These are phyloP conservation scores for Zostera marina DNA, from an alignment of 116 monocot species.

Conservation along the genomic window DNA sequence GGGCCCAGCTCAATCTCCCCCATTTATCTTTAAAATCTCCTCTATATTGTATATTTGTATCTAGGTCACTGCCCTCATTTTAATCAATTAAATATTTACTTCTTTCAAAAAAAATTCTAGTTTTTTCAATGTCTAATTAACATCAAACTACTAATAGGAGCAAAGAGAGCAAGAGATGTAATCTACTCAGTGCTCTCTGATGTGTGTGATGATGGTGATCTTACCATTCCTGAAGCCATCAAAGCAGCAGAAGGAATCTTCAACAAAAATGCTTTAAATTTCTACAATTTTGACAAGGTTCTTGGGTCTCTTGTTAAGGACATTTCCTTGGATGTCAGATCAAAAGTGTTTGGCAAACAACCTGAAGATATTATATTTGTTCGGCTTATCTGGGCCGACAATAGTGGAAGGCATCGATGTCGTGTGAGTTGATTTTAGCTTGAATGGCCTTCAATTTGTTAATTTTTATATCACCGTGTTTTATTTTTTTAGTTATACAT, in stretches of 20 bases:
- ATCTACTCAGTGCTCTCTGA: conserved; percentile 49
- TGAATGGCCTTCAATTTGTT: neutral
- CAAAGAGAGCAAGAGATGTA: conserved; percentile 76
- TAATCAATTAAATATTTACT: too few species aligned
- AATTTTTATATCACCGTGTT: neutral
- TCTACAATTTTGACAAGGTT: conserved; percentile 47
- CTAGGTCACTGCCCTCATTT: too few species aligned
- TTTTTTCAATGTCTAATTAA: neutral
- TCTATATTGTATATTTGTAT: too few species aligned
- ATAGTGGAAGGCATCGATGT: conserved; percentile 83
- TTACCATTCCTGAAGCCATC: conserved; percentile 67
- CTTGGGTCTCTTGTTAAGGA: conserved; percentile 21
- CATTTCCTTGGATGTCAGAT: neutral
- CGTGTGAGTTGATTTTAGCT: conserved; percentile 42
- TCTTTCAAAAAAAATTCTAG: too few species aligned
- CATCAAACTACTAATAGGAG: conserved; percentile 22
- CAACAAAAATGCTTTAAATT: conserved; percentile 41
- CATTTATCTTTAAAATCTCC: too few species aligned
- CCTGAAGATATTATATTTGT: conserved; percentile 41
- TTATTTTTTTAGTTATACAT: neutral
- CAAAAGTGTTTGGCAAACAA: conserved; percentile 3
- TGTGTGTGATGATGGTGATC: conserved; percentile 86
- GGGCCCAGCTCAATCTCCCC: too few species aligned
- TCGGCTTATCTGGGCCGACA: conserved; percentile 69
- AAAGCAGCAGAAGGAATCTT: conserved; percentile 74